Evolutionary conservation across 192 early-diverging fungal genomes (phyloP).

Genomic region (Anaeromyces robustus): DNA sequence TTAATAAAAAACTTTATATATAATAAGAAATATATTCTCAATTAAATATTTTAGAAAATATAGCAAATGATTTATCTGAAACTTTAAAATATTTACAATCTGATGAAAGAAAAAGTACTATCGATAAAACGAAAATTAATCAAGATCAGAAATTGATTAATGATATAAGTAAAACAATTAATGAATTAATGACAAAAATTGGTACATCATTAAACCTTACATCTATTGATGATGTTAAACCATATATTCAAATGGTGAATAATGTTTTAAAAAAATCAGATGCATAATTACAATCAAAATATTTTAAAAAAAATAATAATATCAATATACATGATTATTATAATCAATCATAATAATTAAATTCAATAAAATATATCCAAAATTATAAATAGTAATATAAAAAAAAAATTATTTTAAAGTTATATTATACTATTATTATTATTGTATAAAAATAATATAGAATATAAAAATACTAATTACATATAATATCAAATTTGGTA

Average conservation of each 20-base stretch:
- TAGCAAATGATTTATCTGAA: neutral
- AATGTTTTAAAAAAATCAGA: neutral
- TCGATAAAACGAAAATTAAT: neutral
- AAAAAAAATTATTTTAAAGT: too few relatives aligned
- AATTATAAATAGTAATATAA: too few relatives aligned
- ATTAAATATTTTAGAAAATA: neutral
- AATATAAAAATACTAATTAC: too few relatives aligned
- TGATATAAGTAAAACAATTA: neutral
- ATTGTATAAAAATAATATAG: too few relatives aligned
- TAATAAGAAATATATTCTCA: neutral
- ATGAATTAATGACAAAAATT: neutral
- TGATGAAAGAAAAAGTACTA: neutral
- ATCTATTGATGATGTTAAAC: neutral
- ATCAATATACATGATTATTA: too few relatives aligned
- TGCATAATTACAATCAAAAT: neutral
- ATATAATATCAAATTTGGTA: too few relatives aligned
- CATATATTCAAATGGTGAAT: neutral
- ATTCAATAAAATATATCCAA: too few relatives aligned
- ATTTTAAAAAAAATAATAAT: too few relatives aligned
- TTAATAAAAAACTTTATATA: too few relatives aligned
- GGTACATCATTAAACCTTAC: neutral
- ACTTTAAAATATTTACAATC: neutral
- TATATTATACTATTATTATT: too few relatives aligned
- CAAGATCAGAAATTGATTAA: neutral
- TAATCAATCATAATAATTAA: too few relatives aligned